Conservation (phyloP, 352 stramenopile species). For the Phytophthora uliginosa region DNA sequence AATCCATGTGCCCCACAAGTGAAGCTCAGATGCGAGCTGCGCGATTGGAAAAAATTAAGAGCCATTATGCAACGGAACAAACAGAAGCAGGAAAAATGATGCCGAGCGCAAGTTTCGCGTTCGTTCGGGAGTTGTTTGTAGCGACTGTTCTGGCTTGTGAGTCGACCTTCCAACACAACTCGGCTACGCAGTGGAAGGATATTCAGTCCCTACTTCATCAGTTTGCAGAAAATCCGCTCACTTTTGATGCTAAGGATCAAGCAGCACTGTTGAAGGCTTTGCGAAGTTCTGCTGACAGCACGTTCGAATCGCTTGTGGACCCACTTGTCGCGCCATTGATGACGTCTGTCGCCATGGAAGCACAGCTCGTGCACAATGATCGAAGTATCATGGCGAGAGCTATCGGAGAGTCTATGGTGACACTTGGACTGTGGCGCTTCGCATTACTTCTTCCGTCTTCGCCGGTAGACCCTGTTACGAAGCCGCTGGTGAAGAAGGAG, state of each 20-base stretch:
- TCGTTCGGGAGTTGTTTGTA: conserved; percentile 59
- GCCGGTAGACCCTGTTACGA: conserved; percentile 96
- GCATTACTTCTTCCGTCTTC: conserved; percentile 94
- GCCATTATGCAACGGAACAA: conserved; percentile 47
- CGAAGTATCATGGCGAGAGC: neutral
- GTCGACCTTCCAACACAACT: conserved; percentile 44
- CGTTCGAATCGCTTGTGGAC: conserved; percentile 45
- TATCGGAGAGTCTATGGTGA: conserved; percentile 86
- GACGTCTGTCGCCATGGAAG: conserved; percentile 29
- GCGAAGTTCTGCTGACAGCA: conserved; percentile 44
- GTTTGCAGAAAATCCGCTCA: conserved; percentile 18
- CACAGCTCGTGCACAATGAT: neutral
- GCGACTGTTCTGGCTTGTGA: conserved; percentile 69
- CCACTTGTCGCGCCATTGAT: conserved; percentile 54
- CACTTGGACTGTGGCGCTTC: conserved; percentile 95
- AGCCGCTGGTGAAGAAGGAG: conserved; percentile 95
- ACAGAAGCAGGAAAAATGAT: conserved; percentile 27
- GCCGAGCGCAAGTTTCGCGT: conserved; percentile 24
- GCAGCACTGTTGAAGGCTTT: conserved; percentile 43
- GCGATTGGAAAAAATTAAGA: conserved; percentile 62
- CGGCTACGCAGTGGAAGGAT: conserved; percentile 32
- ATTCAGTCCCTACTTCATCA: conserved; percentile 36
- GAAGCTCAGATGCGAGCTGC: conserved; percentile 59
- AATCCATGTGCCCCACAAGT: conserved; percentile 65
- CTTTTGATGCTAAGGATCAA: conserved; percentile 30